Evolutionary conservation across 495 filamentous ascomycete species (phyloP).

Genomic region (Neurospora tetrasperma): DNA sequence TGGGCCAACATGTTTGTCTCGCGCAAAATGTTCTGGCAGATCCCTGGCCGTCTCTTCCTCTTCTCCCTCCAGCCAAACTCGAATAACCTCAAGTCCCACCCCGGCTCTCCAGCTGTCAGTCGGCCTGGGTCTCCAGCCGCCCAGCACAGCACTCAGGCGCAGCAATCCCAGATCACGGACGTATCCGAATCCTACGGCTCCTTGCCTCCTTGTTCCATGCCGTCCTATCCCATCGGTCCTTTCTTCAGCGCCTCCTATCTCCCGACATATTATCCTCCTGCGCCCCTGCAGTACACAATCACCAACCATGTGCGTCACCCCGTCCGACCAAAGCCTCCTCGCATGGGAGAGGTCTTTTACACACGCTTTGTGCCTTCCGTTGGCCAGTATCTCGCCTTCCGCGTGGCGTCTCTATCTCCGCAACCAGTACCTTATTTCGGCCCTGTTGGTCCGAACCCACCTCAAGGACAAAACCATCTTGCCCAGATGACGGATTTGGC

Average conservation of each 20-base stretch:
- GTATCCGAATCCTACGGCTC: constrained; percentile 18
- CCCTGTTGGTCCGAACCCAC: constrained; percentile 32
- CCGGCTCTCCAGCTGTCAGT: constrained; percentile 41
- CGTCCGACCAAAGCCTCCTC: constrained; percentile 76
- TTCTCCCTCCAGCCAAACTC: constrained; percentile 63
- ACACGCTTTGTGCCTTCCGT: constrained; percentile 74
- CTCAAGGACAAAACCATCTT: constrained; percentile 17
- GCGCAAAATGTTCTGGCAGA: constrained; percentile 80
- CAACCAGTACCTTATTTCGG: constrained; percentile 45
- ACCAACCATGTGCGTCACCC: constrained; percentile 78
- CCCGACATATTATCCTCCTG: constrained; percentile 82
- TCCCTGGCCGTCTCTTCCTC: constrained; percentile 76
- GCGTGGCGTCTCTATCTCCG: constrained; percentile 54
- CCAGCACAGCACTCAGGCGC: constrained; percentile 24
- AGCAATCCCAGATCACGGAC: constrained; percentile 6
- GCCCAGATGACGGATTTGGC: constrained; percentile 51
- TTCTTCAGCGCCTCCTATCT: constrained; percentile 72
- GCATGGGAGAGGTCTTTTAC: constrained; percentile 84
- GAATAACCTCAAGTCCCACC: constrained; percentile 40
- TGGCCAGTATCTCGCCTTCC: constrained; percentile 78
- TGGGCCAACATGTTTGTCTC: constrained; percentile 80
- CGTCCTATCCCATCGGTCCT: constrained; percentile 43
- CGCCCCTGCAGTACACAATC: constrained; percentile 69
- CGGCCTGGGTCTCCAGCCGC: constrained; percentile 52
- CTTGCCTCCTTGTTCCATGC: constrained; percentile 4